Percentiles rank a stretch among this genome's conserved stretches.
These are phyloP conservation scores for Hygrophorus pudorinus DNA, from an alignment of 768 basidiomycete species.

Conservation along the genomic window DNA sequence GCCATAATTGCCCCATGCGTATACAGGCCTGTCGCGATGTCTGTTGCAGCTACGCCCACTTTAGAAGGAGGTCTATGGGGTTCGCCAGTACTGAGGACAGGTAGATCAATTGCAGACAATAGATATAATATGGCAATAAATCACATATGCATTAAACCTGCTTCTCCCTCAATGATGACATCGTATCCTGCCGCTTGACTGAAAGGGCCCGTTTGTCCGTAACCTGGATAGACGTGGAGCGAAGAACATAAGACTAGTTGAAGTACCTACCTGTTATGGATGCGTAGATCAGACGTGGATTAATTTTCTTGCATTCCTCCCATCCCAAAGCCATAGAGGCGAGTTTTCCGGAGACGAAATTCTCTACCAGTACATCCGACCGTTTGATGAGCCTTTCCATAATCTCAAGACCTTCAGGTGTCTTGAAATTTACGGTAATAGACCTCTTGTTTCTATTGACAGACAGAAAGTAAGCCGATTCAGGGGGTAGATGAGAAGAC, in stretches of 20 bases:
- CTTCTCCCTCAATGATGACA: slow-evolving; percentile 80
- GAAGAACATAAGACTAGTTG: background rate
- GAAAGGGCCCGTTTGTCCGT: slow-evolving; percentile 82
- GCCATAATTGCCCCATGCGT: slow-evolving; percentile 92
- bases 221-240: slow-evolving; percentile 16
- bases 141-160: slow-evolving; percentile 91
- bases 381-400: slow-evolving; percentile 57
- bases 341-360: slow-evolving; percentile 80
- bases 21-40: slow-evolving; percentile 81
- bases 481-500: slow-evolving; percentile 64
- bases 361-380: slow-evolving; percentile 86
- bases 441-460: slow-evolving; percentile 87
- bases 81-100: slow-evolving; percentile 72
- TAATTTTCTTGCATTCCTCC: slow-evolving; percentile 69
- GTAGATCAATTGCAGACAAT: slow-evolving; percentile 9
- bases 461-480: slow-evolving; percentile 88
- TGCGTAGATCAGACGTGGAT: slow-evolving; percentile 76
- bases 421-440: slow-evolving; percentile 83
- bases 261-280: slow-evolving; percentile 67
- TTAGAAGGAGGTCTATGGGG: slow-evolving; percentile 78
- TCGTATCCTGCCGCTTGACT: slow-evolving; percentile 80
- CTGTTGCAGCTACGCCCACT: slow-evolving; percentile 93
- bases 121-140: slow-evolving; percentile 15
- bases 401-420: slow-evolving; percentile 64
- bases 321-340: slow-evolving; percentile 78